These are phyloP conservation scores for Phoenix dactylifera DNA, from an alignment of 176 grass and related monocot genomes.

Conservation along the genomic window DNA sequence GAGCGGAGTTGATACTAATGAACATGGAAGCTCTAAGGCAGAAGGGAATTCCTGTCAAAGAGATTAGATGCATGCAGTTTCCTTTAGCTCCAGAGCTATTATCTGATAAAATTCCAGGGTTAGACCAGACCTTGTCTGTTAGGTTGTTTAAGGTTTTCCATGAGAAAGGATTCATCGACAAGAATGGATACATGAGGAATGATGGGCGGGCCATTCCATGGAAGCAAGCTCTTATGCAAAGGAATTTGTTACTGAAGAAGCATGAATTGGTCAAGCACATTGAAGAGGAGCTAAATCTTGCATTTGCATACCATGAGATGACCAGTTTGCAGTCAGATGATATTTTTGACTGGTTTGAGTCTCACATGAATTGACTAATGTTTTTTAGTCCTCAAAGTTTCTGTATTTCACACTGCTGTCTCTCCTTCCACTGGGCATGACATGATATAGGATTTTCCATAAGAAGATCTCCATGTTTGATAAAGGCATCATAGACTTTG, in stretches of 20 bases:
- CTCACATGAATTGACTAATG: constrained; percentile 32
- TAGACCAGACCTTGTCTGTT: constrained; percentile 28
- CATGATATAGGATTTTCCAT: no score
- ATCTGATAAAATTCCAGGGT: constrained; percentile 39
- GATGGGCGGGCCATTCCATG: constrained; percentile 58
- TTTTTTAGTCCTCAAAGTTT: no score
- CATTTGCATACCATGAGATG: constrained; percentile 75
- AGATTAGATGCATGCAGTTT: constrained; percentile 51
- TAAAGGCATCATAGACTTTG: no score
- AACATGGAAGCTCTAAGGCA: constrained; percentile 42
- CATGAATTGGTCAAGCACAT: constrained; percentile 68
- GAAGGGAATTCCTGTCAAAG: constrained; percentile 38
- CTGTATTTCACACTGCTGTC: no score
- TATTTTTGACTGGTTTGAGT: constrained; percentile 80
- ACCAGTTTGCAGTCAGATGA: constrained; percentile 55
- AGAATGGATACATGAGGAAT: constrained; percentile 57
- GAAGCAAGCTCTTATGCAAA: constrained; percentile 46
- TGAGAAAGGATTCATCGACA: constrained; percentile 54
- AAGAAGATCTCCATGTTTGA: no score
- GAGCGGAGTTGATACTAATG: constrained; percentile 21
- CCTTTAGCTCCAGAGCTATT: constrained; percentile 42
- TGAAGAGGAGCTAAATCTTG: constrained; percentile 86
- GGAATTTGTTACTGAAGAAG: constrained; percentile 48
- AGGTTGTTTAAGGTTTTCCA: constrained; percentile 45
- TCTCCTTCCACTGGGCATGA: no score